Base-by-base conservation (phyloP, 352 stramenopile genomes). In the Pilasporangium apinafurcum region DNA sequence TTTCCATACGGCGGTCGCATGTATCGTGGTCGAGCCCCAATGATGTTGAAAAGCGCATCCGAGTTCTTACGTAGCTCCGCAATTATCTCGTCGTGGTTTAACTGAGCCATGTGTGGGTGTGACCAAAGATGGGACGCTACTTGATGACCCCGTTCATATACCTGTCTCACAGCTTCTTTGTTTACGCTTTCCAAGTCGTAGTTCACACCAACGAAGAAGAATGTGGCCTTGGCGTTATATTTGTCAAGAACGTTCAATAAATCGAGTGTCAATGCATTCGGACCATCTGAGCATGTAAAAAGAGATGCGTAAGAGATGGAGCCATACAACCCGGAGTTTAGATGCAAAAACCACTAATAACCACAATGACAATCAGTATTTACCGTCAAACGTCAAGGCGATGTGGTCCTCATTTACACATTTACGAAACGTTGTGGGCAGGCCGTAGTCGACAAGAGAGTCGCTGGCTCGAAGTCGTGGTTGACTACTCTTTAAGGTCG, bases 171-270 rank as follows among this genome's bases (percentile, higher is more conserved):
- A 10, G 41, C 41, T 4, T 16, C n/a, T n/a, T 30, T 29, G 8
- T 27, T 48, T 1, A 32, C 39, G 14, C 17, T 21, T 21, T 48
- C 41, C 30, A 37, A 32, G 14, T 48, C 29, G 20, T 39, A 24
- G 28, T 48, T 48, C n/a, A 38, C 26, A 13, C 41, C 41, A 16
- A 48, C 41, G 30, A 48, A 48, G 41, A 48, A 48, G 41, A 48
- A 48, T 32, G 41, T 48, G 10, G 21, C 41, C 12, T 31, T 8
- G 16, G 25, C 41, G 41, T 32, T 21, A 24, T 48, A 38, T 21
- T 26, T 36, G 12, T 25, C 41, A n/a, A 48, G 28, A 18, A 37
- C 16, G 32, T 44, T 26, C 13, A 51, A 31, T 3, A 51, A 20
- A 16, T 32, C 44, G 4, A 44, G 44, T 12, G 44, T 41, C 32